Base-by-base conservation (phyloP, 768 basidiomycete species). In the Pleurotus pulmonarius region DNA sequence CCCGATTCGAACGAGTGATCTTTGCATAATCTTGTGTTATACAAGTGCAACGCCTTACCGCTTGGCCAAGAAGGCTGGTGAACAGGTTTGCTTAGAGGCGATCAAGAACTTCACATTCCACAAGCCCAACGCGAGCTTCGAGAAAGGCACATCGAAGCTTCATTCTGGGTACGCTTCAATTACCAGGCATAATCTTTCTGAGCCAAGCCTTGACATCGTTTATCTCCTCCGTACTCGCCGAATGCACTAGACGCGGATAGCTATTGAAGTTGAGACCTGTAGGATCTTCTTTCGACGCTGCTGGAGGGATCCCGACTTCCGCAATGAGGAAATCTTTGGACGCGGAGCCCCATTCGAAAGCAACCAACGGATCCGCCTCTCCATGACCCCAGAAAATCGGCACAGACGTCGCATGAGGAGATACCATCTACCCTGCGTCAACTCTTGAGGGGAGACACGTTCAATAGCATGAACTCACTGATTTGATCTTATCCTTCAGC, bases 401-500 rank as follows among this genome's bases (percentile, higher is more conserved):
- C 16, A 60, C 15, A 4, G 56, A 58, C 5, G 55, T 44, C 3
- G 61, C 60, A 39, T 61, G 60, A 24, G 57, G 7, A 2, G 60
- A 64, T 2, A 49, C 47, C 57, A 61, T 61, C 63, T 64, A 46
- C 29, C 29, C 41, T 16, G 29, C 9, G 9, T 34, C 29, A 11
- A 34, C 29, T 11, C 11, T 34, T 11, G 9, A 34, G 29, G 9
- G 29, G 29, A 34, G 29, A 11, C 29, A 34, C 29, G 29, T 3
- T 34, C 29, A 34, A 34, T 34, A 1, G 29, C 29, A 34, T 11
- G 29, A 11, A 34, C 67, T 43, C 55, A 74, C 75, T 52, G 68
- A 53, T 60, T 73, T 68, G 56, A 81, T 69, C 62, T 77, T 75
- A 25, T 73, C 65, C 52, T 69, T 68, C 37, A 82, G 58, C 1